phyloP scores from a whole-genome alignment of 2,329 filamentous ascomycete species.

The Talaromyces sp. region DNA sequence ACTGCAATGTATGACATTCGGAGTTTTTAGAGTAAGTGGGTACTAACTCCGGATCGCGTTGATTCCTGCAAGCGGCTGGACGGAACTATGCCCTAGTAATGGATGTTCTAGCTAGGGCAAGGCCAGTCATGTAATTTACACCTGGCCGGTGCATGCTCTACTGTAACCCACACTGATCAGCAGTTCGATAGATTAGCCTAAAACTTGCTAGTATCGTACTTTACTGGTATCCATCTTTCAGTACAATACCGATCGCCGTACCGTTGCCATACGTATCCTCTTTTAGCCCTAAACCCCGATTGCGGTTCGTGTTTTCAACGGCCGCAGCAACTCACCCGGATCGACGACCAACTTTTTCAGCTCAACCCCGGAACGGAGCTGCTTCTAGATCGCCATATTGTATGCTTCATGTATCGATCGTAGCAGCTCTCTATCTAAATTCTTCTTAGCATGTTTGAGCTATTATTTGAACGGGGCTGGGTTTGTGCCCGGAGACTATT shows the following conservation, averaged over 20 bases:
- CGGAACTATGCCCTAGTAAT: not conserved
- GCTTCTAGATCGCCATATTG: not conserved
- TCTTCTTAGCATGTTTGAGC: not conserved
- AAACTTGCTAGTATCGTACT: not conserved
- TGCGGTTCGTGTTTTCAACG: not conserved
- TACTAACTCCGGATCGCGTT: not conserved
- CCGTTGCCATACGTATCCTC: not conserved
- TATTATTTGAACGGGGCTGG: not conserved
- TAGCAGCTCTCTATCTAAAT: not conserved
- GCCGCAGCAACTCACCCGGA: not conserved
- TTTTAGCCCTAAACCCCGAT: not conserved
- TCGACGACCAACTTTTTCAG: not conserved
- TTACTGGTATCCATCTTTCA: not conserved
- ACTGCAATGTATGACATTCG: not conserved
- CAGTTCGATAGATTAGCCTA: too few species aligned
- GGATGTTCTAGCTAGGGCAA: too few species aligned
- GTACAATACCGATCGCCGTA: not conserved
- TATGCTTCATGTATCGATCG: not conserved
- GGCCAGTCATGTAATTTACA: too few species aligned
- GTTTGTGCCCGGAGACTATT: not conserved
- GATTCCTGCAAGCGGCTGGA: not conserved
- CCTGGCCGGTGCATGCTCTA: not conserved
- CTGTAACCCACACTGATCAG: too few species aligned
- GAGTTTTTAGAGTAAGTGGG: not conserved
- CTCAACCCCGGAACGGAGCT: not conserved